phyloP scores from a whole-genome alignment of 2,329 filamentous ascomycete species.

The Neoarthrinium moseri region DNA sequence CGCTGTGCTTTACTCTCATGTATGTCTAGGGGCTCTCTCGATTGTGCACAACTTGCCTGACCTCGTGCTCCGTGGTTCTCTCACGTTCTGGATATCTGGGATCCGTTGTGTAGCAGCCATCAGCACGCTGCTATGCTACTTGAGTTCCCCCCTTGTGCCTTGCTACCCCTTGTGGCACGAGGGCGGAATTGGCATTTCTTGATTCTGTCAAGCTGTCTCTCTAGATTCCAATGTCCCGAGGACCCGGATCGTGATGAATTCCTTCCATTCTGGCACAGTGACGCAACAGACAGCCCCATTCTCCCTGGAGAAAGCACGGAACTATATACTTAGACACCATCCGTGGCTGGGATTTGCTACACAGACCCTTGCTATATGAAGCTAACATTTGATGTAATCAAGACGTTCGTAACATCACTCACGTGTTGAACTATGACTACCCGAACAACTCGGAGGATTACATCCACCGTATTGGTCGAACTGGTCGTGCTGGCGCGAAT shows the following conservation, averaged over 20 bases:
- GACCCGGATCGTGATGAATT: slow-evolving; percentile 53
- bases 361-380: slow-evolving; percentile 53
- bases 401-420: slow-evolving; percentile 99
- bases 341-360: slow-evolving; percentile 64
- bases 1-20: slow-evolving; percentile 87
- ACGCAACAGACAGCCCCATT: slow-evolving; percentile 61
- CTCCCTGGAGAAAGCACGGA: slow-evolving; percentile 54
- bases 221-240: slow-evolving; percentile 57
- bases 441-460: slow-evolving; percentile 99
- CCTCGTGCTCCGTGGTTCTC: slow-evolving; percentile 81
- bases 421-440: slow-evolving; percentile 99
- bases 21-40: slow-evolving; percentile 84
- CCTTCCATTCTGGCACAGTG: slow-evolving; percentile 53
- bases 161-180: slow-evolving; percentile 63
- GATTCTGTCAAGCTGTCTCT: slow-evolving; percentile 70
- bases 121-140: slow-evolving; percentile 67
- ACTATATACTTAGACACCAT: slow-evolving; percentile 48
- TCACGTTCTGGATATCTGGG: slow-evolving; percentile 82
- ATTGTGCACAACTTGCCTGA: slow-evolving; percentile 89
- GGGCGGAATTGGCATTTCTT: slow-evolving; percentile 77
- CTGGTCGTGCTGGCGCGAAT: slow-evolving; percentile 88
- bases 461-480: slow-evolving; percentile 94
- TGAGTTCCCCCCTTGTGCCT: slow-evolving; percentile 71
- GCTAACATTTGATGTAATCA: slow-evolving; percentile 73
- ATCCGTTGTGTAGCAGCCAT: slow-evolving; percentile 69